Conservation (phyloP, 164 flowering plant species). For the Buxus sempervirens region DNA sequence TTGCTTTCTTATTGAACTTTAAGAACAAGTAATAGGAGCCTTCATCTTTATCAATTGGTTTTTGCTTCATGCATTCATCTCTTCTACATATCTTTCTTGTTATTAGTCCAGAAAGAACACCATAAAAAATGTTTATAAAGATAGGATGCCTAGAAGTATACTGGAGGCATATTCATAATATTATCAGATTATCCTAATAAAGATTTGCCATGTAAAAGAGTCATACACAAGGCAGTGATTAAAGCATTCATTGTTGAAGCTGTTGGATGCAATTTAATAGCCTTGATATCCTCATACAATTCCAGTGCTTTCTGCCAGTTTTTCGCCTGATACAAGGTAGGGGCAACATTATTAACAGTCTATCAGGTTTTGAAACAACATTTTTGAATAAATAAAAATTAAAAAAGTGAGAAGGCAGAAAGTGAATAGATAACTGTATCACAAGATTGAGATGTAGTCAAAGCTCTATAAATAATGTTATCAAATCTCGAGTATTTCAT, state of each 20-base stretch:
- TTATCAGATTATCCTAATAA: background rate
- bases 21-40: no score
- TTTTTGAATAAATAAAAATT: background rate
- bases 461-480: background rate
- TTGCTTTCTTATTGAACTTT: no score
- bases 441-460: background rate
- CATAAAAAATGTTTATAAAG: background rate
- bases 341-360: constrained; percentile 3
- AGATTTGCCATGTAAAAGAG: background rate
- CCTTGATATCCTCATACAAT: constrained; percentile 69
- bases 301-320: constrained; percentile 84
- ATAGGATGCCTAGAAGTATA: background rate
- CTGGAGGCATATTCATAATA: background rate
- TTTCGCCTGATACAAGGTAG: constrained; percentile 53
- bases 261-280: constrained; percentile 53
- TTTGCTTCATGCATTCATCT: no score
- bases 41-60: no score
- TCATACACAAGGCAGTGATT: constrained; percentile 87
- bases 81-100: no score
- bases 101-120: background rate
- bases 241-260: constrained; percentile 89
- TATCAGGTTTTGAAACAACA: background rate
- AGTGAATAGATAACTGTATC: background rate
- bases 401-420: background rate
- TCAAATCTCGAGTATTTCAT: background rate